A percentile compares a stretch with the other conserved stretches of the same genome.
phyloP scores from a whole-genome alignment of 371 early-diverging fungal species.

The Apophysomyces variabilis region DNA sequence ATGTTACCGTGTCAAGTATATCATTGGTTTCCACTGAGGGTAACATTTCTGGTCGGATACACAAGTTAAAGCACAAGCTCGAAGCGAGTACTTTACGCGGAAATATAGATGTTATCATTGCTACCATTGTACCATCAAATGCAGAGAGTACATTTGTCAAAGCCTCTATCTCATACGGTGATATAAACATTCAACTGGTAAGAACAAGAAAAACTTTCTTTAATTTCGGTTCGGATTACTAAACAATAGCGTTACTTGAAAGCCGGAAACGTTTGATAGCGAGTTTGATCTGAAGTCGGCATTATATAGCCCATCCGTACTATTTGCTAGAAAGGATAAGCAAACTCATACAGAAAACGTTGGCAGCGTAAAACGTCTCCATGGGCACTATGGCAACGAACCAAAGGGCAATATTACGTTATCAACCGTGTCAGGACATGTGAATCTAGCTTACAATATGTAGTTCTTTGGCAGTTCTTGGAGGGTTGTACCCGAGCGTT shows the following conservation, averaged over 20 bases:
- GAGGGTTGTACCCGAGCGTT: no score
- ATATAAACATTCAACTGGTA: neutral
- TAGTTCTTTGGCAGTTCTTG: neutral
- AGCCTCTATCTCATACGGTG: neutral
- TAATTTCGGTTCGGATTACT: neutral
- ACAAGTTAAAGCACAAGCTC: neutral
- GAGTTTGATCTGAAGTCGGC: neutral
- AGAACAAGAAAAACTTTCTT: neutral
- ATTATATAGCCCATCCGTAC: neutral
- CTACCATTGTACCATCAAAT: neutral
- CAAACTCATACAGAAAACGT: neutral
- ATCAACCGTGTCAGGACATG: neutral
- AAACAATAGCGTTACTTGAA: no score
- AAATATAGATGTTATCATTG: neutral
- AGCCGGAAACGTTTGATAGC: slow-evolving; percentile 5
- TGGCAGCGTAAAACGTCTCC: neutral
- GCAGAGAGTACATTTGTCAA: neutral
- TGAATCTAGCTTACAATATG: neutral
- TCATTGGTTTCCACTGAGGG: neutral
- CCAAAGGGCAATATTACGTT: neutral
- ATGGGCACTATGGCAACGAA: neutral
- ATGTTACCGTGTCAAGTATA: neutral
- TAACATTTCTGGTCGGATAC: neutral
- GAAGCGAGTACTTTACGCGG: neutral
- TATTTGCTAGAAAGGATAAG: neutral